These are phyloP conservation scores for Tuber microsphaerosporum DNA, from an alignment of 495 filamentous ascomycete genomes.

Conservation along the genomic window DNA sequence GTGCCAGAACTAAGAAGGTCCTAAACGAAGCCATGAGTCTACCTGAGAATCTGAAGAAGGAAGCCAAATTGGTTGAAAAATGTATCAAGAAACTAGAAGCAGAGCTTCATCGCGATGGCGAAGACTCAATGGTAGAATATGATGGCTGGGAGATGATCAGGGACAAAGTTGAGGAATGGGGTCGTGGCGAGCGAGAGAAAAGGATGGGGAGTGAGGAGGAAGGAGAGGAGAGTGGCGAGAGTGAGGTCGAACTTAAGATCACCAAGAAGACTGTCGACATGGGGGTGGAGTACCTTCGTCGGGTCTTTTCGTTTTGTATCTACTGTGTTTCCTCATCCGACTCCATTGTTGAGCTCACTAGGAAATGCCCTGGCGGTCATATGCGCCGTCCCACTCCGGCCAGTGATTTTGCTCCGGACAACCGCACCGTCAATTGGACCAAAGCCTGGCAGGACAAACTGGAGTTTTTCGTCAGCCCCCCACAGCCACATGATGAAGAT, in stretches of 20 bases:
- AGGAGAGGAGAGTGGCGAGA: conserved; percentile 65
- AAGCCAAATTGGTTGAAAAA: conserved; percentile 39
- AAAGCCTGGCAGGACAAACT: conserved; percentile 97
- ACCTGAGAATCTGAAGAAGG: conserved; percentile 41
- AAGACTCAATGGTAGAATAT: conserved; percentile 32
- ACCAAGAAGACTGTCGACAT: conserved; percentile 95
- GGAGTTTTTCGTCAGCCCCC: conserved; percentile 48
- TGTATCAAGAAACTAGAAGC: conserved; percentile 66
- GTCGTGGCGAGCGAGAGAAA: conserved; percentile 61
- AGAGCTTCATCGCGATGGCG: conserved; percentile 57
- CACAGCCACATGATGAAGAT: conserved; percentile 67
- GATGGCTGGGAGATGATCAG: conserved; percentile 55
- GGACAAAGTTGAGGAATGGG: conserved; percentile 67
- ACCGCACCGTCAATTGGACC: conserved; percentile 98
- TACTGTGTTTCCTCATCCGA: conserved; percentile 99
- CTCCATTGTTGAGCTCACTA: conserved; percentile 86
- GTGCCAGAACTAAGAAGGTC: conserved; percentile 81
- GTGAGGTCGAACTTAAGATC: conserved; percentile 60
- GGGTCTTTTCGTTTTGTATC: conserved; percentile 97
- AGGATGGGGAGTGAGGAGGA: conserved; percentile 53
- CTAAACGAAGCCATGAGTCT: conserved; percentile 47
- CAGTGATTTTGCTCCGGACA: conserved; percentile 82
- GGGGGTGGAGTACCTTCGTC: conserved; percentile 89
- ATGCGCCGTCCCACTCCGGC: conserved; percentile 72
- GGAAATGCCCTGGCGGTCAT: conserved; percentile 95